These are phyloP conservation scores for Russula sp. DNA, from an alignment of 768 basidiomycete genomes.

Conservation along the genomic window DNA sequence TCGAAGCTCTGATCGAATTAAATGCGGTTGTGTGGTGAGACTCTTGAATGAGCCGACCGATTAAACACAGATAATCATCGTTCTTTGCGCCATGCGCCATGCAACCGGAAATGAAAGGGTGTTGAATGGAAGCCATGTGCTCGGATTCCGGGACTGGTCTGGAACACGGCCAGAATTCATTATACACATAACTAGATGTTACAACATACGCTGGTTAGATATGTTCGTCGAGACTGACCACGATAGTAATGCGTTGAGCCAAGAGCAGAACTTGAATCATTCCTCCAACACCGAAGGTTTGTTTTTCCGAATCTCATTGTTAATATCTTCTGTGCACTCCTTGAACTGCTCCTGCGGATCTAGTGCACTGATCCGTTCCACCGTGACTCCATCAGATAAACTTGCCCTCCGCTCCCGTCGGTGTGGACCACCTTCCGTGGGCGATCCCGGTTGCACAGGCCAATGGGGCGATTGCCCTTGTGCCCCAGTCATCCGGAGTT, in stretches of 20 bases:
- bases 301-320: constrained; percentile 50
- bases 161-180: background rate
- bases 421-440: constrained; percentile 40
- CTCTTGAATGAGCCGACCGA: background rate
- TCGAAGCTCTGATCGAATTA: constrained; percentile 8
- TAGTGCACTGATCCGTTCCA: constrained; percentile 55
- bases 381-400: constrained; percentile 57
- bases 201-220: constrained; percentile 19
- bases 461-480: constrained; percentile 27
- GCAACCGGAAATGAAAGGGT: background rate
- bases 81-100: background rate
- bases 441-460: constrained; percentile 20
- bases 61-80: constrained; percentile 12
- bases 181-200: background rate
- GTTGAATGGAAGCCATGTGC: background rate
- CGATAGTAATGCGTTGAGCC: constrained; percentile 30
- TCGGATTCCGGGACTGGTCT: background rate
- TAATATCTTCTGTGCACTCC: constrained; percentile 60
- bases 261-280: constrained; percentile 22
- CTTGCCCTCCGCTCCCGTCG: constrained; percentile 48
- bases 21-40: background rate
- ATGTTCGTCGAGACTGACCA: constrained; percentile 19
- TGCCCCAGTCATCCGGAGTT: constrained; percentile 38
- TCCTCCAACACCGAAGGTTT: constrained; percentile 19
- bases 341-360: constrained; percentile 53